These are phyloP conservation scores for Terana coerulea DNA, from an alignment of 768 basidiomycete genomes.

Conservation along the genomic window DNA sequence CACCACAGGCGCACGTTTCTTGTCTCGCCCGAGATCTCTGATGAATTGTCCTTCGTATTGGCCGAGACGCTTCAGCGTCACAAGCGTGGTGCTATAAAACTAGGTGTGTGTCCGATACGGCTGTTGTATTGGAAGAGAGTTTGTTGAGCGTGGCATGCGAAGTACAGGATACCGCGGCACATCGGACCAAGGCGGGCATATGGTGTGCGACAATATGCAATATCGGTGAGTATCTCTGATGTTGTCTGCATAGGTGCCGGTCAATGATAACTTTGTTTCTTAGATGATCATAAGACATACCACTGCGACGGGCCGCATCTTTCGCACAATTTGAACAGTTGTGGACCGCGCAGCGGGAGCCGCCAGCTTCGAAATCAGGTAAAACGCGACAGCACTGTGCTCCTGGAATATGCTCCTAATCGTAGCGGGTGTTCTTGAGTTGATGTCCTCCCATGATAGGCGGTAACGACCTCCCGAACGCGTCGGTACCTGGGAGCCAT, in stretches of 20 bases:
- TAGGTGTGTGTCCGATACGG: neutral
- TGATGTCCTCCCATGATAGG: neutral
- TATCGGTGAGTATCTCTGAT: neutral
- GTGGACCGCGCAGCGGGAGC: neutral
- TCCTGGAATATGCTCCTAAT: neutral
- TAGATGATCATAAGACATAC: neutral
- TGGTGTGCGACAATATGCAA: conserved; percentile 24
- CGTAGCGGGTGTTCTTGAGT: neutral
- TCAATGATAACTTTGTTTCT: neutral
- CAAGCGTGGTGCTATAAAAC: neutral
- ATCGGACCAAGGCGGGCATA: neutral
- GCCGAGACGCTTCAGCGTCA: neutral
- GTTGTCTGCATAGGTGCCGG: neutral
- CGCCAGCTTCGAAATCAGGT: neutral
- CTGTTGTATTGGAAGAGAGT: neutral
- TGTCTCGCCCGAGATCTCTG: neutral
- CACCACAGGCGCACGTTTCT: neutral
- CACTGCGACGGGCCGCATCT: neutral
- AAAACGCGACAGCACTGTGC: neutral
- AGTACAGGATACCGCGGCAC: neutral
- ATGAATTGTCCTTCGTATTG: neutral
- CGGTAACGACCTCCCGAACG: neutral
- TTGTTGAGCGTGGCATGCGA: neutral
- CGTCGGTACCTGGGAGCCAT: neutral
- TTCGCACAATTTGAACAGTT: too few species aligned